Conservation (phyloP, 169 alveolate genomes). For the Cardiosporidium cionae region DNA sequence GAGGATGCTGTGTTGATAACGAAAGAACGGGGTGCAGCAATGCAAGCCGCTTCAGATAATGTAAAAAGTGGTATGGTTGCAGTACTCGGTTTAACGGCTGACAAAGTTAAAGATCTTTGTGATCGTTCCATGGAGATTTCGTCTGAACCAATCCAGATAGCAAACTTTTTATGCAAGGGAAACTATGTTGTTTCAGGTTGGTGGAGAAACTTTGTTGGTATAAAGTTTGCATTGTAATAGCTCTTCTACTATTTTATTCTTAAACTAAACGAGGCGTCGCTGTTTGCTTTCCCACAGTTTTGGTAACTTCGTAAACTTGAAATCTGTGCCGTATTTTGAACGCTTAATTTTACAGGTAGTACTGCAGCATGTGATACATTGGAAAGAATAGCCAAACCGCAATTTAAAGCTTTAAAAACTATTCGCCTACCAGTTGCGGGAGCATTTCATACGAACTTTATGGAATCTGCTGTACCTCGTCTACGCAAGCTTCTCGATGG, state of each 20-base stretch:
- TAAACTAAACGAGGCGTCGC: too few relatives aligned
- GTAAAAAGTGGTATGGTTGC: slow-evolving; percentile 34
- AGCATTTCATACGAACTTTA: slow-evolving; percentile 40
- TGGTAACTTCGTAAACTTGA: too few relatives aligned
- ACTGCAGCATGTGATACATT: background rate
- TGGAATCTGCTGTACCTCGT: slow-evolving; percentile 42
- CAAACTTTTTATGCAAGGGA: slow-evolving; percentile 24
- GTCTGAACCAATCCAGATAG: slow-evolving; percentile 1
- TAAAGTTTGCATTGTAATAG: slow-evolving; percentile 23
- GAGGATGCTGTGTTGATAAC: slow-evolving; percentile 48
- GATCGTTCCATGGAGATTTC: slow-evolving; percentile 22
- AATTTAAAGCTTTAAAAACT: slow-evolving; percentile 29
- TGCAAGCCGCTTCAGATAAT: slow-evolving; percentile 44
- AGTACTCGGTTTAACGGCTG: slow-evolving; percentile 41
- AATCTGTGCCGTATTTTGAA: too few relatives aligned
- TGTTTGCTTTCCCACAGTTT: too few relatives aligned
- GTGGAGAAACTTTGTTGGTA: background rate
- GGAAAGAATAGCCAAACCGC: slow-evolving; percentile 19
- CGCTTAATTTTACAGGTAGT: slow-evolving; percentile 1
- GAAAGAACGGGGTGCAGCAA: slow-evolving; percentile 38
- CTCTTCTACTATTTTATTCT: too few relatives aligned
- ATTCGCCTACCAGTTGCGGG: slow-evolving; percentile 40
- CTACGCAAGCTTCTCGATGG: slow-evolving; percentile 23
- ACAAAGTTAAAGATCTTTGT: slow-evolving; percentile 22
- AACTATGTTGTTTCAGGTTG: slow-evolving; percentile 7